Conservation (phyloP, 768 basidiomycete species). For the Krasilnikovozyma curviuscula region DNA sequence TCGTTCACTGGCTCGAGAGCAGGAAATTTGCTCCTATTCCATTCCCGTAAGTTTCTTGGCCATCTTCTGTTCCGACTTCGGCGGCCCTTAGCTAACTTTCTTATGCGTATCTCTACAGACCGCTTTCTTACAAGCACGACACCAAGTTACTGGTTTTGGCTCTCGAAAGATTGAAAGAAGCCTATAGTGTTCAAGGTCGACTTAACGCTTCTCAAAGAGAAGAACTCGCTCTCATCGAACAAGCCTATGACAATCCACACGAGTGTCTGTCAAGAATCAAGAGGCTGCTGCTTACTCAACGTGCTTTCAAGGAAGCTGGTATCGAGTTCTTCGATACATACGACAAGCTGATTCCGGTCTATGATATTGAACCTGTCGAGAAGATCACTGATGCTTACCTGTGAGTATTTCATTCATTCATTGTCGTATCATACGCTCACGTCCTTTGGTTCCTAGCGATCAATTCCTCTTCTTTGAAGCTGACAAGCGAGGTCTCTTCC, state of each 20-base stretch:
- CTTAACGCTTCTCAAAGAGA: conserved; percentile 96
- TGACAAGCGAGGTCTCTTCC: conserved; percentile 94
- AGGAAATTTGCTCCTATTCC: conserved; percentile 97
- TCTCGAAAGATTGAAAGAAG: conserved; percentile 94
- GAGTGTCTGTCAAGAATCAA: conserved; percentile 99
- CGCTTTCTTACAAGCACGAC: conserved; percentile 96
- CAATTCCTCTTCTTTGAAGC: conserved; percentile 99
- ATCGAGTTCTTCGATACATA: conserved; percentile 68
- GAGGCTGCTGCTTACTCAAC: conserved; percentile 83
- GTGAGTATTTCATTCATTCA: conserved; percentile 31
- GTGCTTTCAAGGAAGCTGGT: conserved; percentile 94
- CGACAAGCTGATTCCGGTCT: conserved; percentile 94
- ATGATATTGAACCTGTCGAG: conserved; percentile 98
- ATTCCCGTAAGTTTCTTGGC: conserved; percentile 50
- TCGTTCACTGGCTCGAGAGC: conserved; percentile 96
- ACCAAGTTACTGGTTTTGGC: conserved; percentile 92
- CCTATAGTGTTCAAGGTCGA: conserved; percentile 92
- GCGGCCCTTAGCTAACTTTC: not conserved
- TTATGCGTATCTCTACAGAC: conserved; percentile 30
- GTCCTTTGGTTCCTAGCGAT: conserved; percentile 45
- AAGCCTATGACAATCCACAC: conserved; percentile 94
- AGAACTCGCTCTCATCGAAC: conserved; percentile 91
- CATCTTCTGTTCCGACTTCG: not conserved
- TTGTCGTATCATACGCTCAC: conserved; percentile 9
- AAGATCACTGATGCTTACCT: conserved; percentile 83